These are phyloP conservation scores for Tolypocladium album DNA, from an alignment of 2,329 filamentous ascomycete species.

Conservation along the genomic window DNA sequence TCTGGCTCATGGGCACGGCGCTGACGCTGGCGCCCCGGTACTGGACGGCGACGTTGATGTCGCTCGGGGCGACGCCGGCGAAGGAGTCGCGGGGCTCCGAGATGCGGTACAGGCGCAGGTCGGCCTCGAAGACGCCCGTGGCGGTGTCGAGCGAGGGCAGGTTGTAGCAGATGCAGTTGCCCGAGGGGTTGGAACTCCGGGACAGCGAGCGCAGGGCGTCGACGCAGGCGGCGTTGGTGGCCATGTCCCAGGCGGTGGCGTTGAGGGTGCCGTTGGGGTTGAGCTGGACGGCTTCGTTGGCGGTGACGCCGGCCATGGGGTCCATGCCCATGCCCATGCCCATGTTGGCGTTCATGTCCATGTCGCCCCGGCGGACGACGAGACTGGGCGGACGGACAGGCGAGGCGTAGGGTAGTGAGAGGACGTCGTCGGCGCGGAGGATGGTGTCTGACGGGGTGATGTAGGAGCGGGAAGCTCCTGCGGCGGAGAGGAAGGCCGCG, in stretches of 20 bases:
- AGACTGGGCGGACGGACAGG: conserved; percentile 2
- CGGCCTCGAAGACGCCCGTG: conserved; percentile 64
- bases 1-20: conserved; percentile 12
- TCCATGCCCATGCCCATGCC: neutral
- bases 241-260: conserved; percentile 43
- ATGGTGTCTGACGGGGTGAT: conserved; percentile 9
- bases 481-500: neutral
- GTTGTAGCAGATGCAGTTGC: conserved; percentile 76
- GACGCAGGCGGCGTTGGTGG: conserved; percentile 49
- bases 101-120: conserved; percentile 64
- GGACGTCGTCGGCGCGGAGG: conserved; percentile 17
- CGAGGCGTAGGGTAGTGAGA: conserved; percentile 16
- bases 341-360: neutral
- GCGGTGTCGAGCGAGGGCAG: conserved; percentile 57
- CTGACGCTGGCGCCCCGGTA: conserved; percentile 39
- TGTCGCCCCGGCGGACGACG: conserved; percentile 2
- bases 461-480: conserved; percentile 1
- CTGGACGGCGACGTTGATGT: conserved; percentile 43
- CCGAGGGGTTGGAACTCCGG: conserved; percentile 59
- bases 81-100: conserved; percentile 46
- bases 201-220: conserved; percentile 42
- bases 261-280: conserved; percentile 36
- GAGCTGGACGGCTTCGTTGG: conserved; percentile 18
- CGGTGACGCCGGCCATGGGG: conserved; percentile 1
- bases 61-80: conserved; percentile 35